A percentile compares a stretch with the other conserved stretches of the same genome.
These are phyloP conservation scores for Phaeosphaeriaceae sp. DNA, from an alignment of 2,329 filamentous ascomycete genomes.

Conservation along the genomic window DNA sequence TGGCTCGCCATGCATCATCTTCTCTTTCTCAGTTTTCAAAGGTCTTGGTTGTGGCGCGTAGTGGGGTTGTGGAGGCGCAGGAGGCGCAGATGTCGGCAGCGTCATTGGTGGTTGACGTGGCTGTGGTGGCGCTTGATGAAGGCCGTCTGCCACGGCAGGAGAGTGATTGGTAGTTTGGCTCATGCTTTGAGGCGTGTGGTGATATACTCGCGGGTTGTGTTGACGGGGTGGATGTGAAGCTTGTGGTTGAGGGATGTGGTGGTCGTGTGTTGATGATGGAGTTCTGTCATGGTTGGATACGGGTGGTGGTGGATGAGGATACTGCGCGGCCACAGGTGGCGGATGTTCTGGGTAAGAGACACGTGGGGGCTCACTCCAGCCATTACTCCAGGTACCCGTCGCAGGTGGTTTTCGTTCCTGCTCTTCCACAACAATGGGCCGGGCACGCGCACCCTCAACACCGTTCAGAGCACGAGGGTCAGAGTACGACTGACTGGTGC, in stretches of 20 bases:
- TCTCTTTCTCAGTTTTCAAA: conserved; percentile 76
- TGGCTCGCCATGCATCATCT: conserved; percentile 82
- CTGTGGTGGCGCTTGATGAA: conserved; percentile 29
- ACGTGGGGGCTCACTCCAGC: conserved; percentile 30
- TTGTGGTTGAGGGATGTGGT: conserved; percentile 25
- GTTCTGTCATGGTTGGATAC: conserved; percentile 24
- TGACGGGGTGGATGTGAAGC: conserved; percentile 30
- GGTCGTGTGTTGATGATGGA: conserved; percentile 28
- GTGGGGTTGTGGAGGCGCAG: conserved; percentile 31
- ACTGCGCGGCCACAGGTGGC: conserved; percentile 22
- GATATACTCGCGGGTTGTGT: conserved; percentile 39
- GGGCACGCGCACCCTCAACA: conserved; percentile 53
- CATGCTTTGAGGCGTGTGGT: conserved; percentile 38
- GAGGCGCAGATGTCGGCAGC: conserved; percentile 21
- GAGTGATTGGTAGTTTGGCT: conserved; percentile 31
- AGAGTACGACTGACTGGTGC: conserved; percentile 28
- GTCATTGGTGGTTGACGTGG: conserved; percentile 30
- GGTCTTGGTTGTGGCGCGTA: conserved; percentile 33
- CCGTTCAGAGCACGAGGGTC: conserved; percentile 23
- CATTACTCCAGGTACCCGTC: conserved; percentile 25
- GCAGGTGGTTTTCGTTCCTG: conserved; percentile 45
- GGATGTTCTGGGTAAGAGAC: conserved; percentile 31
- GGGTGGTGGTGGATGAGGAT: conserved; percentile 27
- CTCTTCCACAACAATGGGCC: conserved; percentile 55
- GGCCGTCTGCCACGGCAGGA: conserved; percentile 36